Evolutionary conservation across 805 yeast genomes (phyloP).

Genomic region (Yamadazyma insecticola): DNA sequence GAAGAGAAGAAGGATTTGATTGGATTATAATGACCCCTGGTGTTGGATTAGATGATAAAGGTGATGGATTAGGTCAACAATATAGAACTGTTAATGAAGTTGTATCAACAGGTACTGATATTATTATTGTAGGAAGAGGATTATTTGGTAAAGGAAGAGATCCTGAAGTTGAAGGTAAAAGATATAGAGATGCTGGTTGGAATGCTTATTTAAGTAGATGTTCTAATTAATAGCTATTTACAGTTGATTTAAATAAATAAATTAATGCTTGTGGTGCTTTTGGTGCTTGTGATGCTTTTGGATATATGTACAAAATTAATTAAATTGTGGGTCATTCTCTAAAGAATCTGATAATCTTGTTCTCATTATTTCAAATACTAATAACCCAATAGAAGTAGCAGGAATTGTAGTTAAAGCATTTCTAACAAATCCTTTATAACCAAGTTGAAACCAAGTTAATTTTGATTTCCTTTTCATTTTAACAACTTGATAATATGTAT

Average conservation of each 20-base stretch:
- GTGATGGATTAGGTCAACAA: constrained; percentile 94
- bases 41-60: constrained; percentile 94
- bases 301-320: too few species aligned
- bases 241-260: too few species aligned
- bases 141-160: constrained; percentile 92
- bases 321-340: constrained; percentile 16
- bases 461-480: constrained; percentile 52
- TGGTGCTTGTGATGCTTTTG: too few species aligned
- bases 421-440: constrained; percentile 72
- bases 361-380: constrained; percentile 81
- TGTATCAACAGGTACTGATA: constrained; percentile 79
- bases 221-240: too few species aligned
- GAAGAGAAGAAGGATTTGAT: constrained; percentile 79
- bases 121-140: constrained; percentile 98
- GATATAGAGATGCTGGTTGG: constrained; percentile 96
- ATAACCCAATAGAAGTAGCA: constrained; percentile 79
- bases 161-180: constrained; percentile 77
- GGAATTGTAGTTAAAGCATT: constrained; percentile 78
- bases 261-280: too few species aligned
- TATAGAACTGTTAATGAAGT: constrained; percentile 90
- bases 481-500: constrained; percentile 61
- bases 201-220: constrained; percentile 68
- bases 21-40: constrained; percentile 99
- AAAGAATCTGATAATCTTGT: constrained; percentile 31
- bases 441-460: constrained; percentile 57